These are phyloP conservation scores for Papilionanthe hybrid DNA, from an alignment of 116 monocot species.

Conservation along the genomic window DNA sequence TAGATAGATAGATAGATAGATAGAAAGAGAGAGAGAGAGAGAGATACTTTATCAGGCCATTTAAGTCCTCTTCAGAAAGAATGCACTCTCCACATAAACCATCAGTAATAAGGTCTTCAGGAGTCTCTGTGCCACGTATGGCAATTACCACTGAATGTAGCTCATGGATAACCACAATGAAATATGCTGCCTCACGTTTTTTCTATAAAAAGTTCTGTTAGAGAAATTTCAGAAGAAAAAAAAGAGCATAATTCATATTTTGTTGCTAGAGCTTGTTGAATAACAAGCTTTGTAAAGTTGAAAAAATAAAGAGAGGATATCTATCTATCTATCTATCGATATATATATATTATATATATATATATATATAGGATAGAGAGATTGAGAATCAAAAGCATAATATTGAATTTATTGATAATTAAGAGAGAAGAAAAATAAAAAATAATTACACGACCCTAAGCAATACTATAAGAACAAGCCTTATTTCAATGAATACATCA, in stretches of 20 bases:
- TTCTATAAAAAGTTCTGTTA: slow-evolving; percentile 22
- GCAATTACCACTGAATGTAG: slow-evolving; percentile 68
- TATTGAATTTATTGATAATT: no score
- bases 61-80: slow-evolving; percentile 72
- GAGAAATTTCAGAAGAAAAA: background rate
- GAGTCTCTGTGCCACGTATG: slow-evolving; percentile 94
- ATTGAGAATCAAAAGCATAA: no score
- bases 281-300: background rate
- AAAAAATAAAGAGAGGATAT: background rate
- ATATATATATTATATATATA: no score
- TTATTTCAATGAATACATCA: no score
- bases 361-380: no score
- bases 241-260: background rate
- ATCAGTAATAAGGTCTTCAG: slow-evolving; percentile 98
- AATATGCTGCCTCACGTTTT: slow-evolving; percentile 92
- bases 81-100: slow-evolving; percentile 79
- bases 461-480: no score
- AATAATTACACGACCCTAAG: no score
- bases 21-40: slow-evolving; percentile 4
- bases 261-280: background rate
- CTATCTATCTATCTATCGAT: background rate
- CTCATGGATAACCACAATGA: slow-evolving; percentile 84
- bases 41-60: slow-evolving; percentile 76
- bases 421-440: no score
- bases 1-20: background rate